A percentile compares a stretch with the other conserved stretches of the same genome.
phyloP scores from a whole-genome alignment of 23 red algal genomes.

The Porphyridium purpureum region DNA sequence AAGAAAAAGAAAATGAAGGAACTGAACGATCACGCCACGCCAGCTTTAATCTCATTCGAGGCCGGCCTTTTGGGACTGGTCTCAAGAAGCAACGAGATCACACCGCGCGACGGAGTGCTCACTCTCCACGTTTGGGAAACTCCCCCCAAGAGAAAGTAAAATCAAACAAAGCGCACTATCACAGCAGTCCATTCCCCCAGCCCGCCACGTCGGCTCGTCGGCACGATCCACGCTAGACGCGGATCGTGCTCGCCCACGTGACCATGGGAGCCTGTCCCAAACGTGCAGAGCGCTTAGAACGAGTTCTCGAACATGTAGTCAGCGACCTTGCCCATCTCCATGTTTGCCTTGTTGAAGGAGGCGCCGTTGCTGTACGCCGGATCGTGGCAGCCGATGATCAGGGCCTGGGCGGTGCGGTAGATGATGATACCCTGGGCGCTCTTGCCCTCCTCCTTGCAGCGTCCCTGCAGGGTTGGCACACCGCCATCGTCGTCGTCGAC shows the following conservation, averaged over 20 bases:
- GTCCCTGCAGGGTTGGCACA: slow-evolving; percentile 31
- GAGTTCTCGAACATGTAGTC: slow-evolving; percentile 22
- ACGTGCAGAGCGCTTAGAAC: slow-evolving; percentile 11
- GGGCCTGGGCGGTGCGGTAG: slow-evolving; percentile 39
- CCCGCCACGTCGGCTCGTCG: too few relatives aligned
- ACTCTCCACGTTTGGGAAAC: too few relatives aligned
- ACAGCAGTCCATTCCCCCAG: too few relatives aligned
- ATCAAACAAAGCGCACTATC: too few relatives aligned
- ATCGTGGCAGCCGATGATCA: slow-evolving; percentile 57
- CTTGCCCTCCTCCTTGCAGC: slow-evolving; percentile 53
- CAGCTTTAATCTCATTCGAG: background rate
- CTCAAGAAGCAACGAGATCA: background rate
- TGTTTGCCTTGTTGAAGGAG: slow-evolving; percentile 39
- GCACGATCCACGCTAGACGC: too few relatives aligned
- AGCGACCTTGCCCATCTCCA: slow-evolving; percentile 19
- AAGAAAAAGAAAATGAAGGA: too few relatives aligned
- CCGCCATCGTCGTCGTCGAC: slow-evolving; percentile 61
- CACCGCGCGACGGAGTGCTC: background rate
- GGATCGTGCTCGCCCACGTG: too few relatives aligned
- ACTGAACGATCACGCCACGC: too few relatives aligned
- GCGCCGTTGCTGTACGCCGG: slow-evolving; percentile 37
- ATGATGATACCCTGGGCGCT: slow-evolving; percentile 41
- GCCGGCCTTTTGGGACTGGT: background rate
- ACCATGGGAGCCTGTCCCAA: too few relatives aligned
- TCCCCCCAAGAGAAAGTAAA: too few relatives aligned